A percentile compares a stretch with the other conserved stretches of the same genome.
Conservation (phyloP, 805 yeast genomes). For the Priceomyces haplophilus region DNA sequence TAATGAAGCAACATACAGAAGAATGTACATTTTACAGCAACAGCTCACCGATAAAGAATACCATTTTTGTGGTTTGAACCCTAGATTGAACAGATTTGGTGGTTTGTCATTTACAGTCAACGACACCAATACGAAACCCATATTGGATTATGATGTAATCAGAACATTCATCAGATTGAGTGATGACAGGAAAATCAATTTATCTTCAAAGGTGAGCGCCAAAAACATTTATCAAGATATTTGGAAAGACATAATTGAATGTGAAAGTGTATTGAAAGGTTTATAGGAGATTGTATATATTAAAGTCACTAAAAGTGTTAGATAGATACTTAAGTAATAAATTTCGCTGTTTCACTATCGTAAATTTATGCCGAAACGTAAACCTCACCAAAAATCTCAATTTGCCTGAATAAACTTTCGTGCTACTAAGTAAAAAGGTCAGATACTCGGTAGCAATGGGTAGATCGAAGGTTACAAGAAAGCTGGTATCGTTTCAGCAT, state of each 20-base stretch:
- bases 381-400: too few species aligned
- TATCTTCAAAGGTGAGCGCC: slow-evolving; percentile 55
- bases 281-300: slow-evolving; percentile 12
- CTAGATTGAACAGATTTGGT: slow-evolving; percentile 58
- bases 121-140: slow-evolving; percentile 51
- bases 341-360: background rate
- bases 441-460: background rate
- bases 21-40: slow-evolving; percentile 82
- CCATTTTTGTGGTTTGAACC: slow-evolving; percentile 78
- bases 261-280: slow-evolving; percentile 41
- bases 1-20: slow-evolving; percentile 69
- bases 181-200: slow-evolving; percentile 52
- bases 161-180: slow-evolving; percentile 52
- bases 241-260: slow-evolving; percentile 64
- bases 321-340: background rate
- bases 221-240: slow-evolving; percentile 56
- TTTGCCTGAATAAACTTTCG: too few species aligned
- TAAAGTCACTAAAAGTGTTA: background rate
- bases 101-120: slow-evolving; percentile 36
- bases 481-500: slow-evolving; percentile 20
- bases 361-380: too few species aligned
- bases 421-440: background rate
- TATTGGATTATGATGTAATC: slow-evolving; percentile 61
- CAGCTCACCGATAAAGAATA: slow-evolving; percentile 76
- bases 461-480: slow-evolving; percentile 7